Conservation (phyloP, 179 eudicot genomes). For the Beta lomatogona region DNA sequence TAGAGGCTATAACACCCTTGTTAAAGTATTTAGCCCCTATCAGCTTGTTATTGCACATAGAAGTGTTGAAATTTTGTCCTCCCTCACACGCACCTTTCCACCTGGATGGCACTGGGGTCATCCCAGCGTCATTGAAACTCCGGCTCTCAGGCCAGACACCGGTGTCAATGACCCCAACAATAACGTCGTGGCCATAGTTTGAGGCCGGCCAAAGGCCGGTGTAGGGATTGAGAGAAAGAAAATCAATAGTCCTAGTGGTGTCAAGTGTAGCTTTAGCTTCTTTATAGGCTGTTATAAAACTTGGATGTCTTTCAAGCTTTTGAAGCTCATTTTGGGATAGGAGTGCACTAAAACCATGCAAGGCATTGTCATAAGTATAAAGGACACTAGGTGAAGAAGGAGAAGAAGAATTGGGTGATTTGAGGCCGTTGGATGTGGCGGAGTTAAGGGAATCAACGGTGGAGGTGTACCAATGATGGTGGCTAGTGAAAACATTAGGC, state of each 20-base stretch:
- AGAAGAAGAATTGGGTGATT: background rate
- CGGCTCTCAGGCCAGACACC: conserved; percentile 64
- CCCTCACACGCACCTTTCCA: conserved; percentile 42
- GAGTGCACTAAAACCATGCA: conserved; percentile 76
- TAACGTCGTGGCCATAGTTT: conserved; percentile 57
- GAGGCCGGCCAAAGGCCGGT: conserved; percentile 55
- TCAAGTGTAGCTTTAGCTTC: conserved; percentile 51
- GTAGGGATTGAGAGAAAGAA: conserved; percentile 51
- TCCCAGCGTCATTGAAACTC: conserved; percentile 37
- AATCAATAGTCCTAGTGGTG: conserved; percentile 65
- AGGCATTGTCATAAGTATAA: conserved; percentile 55
- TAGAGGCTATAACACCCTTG: conserved; percentile 35
- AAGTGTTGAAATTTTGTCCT: conserved; percentile 32
- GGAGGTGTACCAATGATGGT: conserved; percentile 74
- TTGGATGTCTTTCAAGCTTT: conserved; percentile 42
- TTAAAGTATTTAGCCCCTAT: conserved; percentile 37
- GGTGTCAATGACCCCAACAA: conserved; percentile 76
- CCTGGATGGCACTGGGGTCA: conserved; percentile 29
- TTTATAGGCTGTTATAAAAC: conserved; percentile 46
- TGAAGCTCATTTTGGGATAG: conserved; percentile 51
- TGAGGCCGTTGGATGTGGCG: background rate
- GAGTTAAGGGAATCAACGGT: conserved; percentile 50
- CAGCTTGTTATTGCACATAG: conserved; percentile 38
- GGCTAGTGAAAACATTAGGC: conserved; percentile 58
- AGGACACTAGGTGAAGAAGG: conserved; percentile 28